phyloP scores from a whole-genome alignment of 169 alveolate genomes.

The Cryptosporidium canis region DNA sequence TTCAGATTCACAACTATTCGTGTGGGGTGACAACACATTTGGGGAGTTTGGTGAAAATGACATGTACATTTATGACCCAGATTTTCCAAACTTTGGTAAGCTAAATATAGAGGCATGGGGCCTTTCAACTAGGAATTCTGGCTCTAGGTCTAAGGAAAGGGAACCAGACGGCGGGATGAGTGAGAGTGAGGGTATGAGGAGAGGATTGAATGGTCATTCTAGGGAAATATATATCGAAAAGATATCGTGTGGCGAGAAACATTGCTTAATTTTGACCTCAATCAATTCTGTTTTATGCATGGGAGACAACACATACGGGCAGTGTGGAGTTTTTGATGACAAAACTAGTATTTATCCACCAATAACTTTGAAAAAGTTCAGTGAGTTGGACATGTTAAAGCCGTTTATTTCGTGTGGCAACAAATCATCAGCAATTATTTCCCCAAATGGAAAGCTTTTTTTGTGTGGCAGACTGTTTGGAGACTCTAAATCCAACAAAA shows the following conservation, averaged over 20 bases:
- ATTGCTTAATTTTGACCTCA: constrained; percentile 37
- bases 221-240: constrained; percentile 24
- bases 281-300: constrained; percentile 24
- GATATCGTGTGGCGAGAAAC: constrained; percentile 62
- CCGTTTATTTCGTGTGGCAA: constrained; percentile 58
- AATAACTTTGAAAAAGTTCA: constrained; percentile 27
- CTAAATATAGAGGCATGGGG: constrained; percentile 49
- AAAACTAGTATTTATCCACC: constrained; percentile 35
- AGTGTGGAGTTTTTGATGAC: constrained; percentile 49
- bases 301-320: constrained; percentile 72
- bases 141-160: neutral
- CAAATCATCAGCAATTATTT: constrained; percentile 54
- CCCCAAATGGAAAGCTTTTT: constrained; percentile 62
- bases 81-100: constrained; percentile 46
- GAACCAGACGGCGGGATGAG: neutral
- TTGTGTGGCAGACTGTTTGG: constrained; percentile 40
- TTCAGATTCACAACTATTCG: constrained; percentile 26
- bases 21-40: constrained; percentile 70
- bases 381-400: constrained; percentile 10
- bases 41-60: constrained; percentile 41
- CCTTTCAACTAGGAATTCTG: constrained; percentile 9
- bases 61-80: neutral
- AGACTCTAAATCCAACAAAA: constrained; percentile 1
- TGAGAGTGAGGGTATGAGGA: neutral
- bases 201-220: neutral